phyloP scores from a whole-genome alignment of 805 yeast genomes.

The Hanseniaspora hatyaiensis region DNA sequence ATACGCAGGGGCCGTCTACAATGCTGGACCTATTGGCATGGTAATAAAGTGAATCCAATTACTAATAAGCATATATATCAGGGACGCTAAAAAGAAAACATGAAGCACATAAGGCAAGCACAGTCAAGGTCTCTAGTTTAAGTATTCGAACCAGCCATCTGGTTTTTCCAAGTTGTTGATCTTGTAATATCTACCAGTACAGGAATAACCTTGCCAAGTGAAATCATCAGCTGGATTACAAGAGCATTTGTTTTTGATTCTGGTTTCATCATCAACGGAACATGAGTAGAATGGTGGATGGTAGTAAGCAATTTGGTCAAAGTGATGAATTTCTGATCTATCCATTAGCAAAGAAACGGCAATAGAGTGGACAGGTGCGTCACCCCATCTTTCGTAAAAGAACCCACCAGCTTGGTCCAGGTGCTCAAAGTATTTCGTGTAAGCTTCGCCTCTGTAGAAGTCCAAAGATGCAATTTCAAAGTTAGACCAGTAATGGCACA shows the following conservation, averaged over 20 bases:
- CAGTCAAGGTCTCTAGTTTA: conserved; percentile 21
- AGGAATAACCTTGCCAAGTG: conserved; percentile 64
- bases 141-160: conserved; percentile 46
- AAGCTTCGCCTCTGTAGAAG: conserved; percentile 66
- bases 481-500: conserved; percentile 87
- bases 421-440: conserved; percentile 55
- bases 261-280: conserved; percentile 54
- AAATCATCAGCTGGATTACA: conserved; percentile 63
- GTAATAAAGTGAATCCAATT: too few relatives aligned
- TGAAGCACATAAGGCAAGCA: too few relatives aligned
- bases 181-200: conserved; percentile 53
- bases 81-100: too few relatives aligned
- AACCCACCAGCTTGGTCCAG: conserved; percentile 82
- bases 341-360: conserved; percentile 72
- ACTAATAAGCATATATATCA: too few relatives aligned
- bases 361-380: conserved; percentile 83
- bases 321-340: conserved; percentile 61
- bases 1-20: too few relatives aligned
- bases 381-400: conserved; percentile 90
- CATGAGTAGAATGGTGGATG: conserved; percentile 75
- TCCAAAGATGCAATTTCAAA: conserved; percentile 68
- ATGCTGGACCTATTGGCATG: too few relatives aligned
- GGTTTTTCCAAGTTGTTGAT: conserved; percentile 49
- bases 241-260: conserved; percentile 53
- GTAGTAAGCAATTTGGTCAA: conserved; percentile 73